phyloP scores from a whole-genome alignment of 768 basidiomycete species.

The Imleria badia region DNA sequence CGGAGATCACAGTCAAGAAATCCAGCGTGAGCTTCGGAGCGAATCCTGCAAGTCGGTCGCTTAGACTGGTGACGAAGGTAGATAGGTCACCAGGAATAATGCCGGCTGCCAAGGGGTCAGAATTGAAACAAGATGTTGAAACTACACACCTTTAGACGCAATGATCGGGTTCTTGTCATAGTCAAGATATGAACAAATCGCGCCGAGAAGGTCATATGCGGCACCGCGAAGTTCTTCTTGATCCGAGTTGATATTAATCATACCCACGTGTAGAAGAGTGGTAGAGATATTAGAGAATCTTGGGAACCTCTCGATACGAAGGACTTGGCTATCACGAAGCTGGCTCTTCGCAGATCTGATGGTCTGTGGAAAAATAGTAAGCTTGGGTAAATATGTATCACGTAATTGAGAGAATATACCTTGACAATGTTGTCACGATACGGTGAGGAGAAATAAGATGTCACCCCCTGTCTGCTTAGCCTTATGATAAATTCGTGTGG shows the following conservation, averaged over 20 bases:
- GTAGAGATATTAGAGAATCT: conserved; percentile 84
- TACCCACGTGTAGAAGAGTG: conserved; percentile 81
- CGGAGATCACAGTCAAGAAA: conserved; percentile 82
- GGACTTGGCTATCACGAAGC: conserved; percentile 53
- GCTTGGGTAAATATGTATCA: background rate
- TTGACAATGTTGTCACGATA: conserved; percentile 72
- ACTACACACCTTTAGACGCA: conserved; percentile 57
- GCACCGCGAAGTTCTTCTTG: conserved; percentile 78
- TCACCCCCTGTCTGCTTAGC: conserved; percentile 65
- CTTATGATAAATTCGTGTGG: conserved; percentile 81
- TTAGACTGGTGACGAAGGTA: conserved; percentile 62
- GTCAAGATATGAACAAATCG: conserved; percentile 74
- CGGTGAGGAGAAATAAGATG: conserved; percentile 73
- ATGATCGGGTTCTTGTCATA: conserved; percentile 73
- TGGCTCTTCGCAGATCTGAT: conserved; percentile 76
- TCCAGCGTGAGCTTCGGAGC: conserved; percentile 86
- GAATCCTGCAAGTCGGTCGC: conserved; percentile 68
- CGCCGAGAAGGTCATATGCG: conserved; percentile 76
- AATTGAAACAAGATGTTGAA: background rate
- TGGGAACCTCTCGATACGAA: conserved; percentile 63
- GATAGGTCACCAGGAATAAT: conserved; percentile 68
- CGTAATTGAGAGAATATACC: conserved; percentile 37
- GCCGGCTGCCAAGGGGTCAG: conserved; percentile 44
- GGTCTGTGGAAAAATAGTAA: conserved; percentile 40
- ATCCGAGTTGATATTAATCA: conserved; percentile 71